Evolutionary conservation across 225 moss, liverwort and hornwort species (phyloP).

Genomic region (Sphagnum tenellum): DNA sequence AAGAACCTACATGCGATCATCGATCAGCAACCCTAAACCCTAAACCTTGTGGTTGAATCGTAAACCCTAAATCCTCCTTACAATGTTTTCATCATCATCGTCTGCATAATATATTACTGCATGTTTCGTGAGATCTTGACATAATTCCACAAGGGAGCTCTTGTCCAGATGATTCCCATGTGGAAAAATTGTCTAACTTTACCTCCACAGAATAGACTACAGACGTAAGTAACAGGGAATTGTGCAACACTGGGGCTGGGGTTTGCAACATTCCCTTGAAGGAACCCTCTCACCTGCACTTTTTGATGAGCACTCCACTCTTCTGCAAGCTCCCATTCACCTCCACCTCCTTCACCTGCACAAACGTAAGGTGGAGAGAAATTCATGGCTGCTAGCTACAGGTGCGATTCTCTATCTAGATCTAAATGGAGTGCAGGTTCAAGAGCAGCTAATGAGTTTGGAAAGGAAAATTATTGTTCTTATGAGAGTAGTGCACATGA

Average conservation of each 20-base stretch:
- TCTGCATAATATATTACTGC: no score
- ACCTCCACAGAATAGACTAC: no score
- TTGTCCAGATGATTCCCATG: no score
- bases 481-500: neutral
- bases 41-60: neutral
- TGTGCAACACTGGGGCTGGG: neutral
- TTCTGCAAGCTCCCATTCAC: slow-evolving; percentile 65
- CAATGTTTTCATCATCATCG: no score
- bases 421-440: neutral
- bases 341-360: slow-evolving; percentile 75
- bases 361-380: neutral
- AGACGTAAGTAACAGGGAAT: neutral
- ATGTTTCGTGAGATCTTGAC: no score
- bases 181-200: no score
- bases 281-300: slow-evolving; percentile 60
- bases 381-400: neutral
- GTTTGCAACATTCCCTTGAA: no score
- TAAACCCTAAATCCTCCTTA: no score
- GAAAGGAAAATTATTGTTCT: neutral
- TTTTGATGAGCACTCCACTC: slow-evolving; percentile 75
- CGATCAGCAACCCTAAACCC: neutral
- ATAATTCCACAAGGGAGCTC: no score
- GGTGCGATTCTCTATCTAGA: neutral
- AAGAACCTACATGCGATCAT: slow-evolving; percentile 34
- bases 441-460: neutral